phyloP scores from a whole-genome alignment of 2,329 filamentous ascomycete species.

The Cladophialophora psammophila region DNA sequence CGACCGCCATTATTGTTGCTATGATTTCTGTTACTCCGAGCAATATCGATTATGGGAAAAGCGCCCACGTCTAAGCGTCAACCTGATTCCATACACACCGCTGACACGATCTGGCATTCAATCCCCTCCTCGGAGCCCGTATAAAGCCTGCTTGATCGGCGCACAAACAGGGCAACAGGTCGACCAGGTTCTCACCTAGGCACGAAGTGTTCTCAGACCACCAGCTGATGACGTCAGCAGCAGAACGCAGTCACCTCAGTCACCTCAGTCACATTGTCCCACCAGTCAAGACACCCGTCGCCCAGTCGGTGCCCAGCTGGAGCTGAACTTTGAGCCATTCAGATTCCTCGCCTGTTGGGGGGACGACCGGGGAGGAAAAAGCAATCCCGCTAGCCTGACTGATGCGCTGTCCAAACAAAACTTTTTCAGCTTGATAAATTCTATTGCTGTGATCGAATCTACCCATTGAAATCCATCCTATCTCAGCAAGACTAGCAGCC shows the following conservation, averaged over 20 bases:
- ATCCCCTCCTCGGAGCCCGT: no score
- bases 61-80: no score
- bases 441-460: background rate
- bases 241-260: background rate
- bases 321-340: conserved; percentile 2
- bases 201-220: background rate
- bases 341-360: background rate
- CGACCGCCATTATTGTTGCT: no score
- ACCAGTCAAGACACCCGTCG: background rate
- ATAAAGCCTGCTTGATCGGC: background rate
- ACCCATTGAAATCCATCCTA: background rate
- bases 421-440: background rate
- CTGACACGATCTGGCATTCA: no score
- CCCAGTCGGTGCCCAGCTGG: background rate
- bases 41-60: no score
- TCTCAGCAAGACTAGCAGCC: background rate
- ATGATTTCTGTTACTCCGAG: no score
- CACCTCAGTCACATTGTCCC: background rate
- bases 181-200: background rate
- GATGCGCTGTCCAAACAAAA: background rate
- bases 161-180: conserved; percentile 4
- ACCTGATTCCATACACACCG: background rate
- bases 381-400: background rate
- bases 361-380: background rate
- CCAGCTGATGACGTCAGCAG: conserved; percentile 4